Base-by-base conservation (phyloP, 441 rosid species). In the Adansonia madagascariensis region DNA sequence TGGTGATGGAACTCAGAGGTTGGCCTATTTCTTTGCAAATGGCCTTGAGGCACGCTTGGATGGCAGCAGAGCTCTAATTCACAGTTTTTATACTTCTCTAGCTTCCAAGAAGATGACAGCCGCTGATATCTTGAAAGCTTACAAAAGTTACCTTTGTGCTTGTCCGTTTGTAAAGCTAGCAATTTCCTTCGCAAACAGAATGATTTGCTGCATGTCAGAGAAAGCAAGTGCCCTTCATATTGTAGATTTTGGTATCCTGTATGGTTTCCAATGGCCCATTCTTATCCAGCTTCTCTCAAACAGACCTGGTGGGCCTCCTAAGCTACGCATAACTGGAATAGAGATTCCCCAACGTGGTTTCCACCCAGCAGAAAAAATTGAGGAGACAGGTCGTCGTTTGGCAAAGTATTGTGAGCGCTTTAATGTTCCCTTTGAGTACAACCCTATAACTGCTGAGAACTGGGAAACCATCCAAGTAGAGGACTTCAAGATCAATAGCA, bases 181-280 rank as follows among this genome's bases (percentile, higher is more conserved):
- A 66, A 86, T 89, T 70, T 20, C 80, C 70, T 91, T 89, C 43
- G 80, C 92, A 2, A 80, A 80, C 77, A 76, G 71, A 77, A 88
- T 79, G 85, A 91, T 94, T 70, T 72, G 77, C 52, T 77, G 79
- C 6, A 79, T 80, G 1, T 89, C 94, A 11, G 87, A 81, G 75
- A 85, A 85, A 15, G 90, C 93, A 27, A n/a, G 80, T 2, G 85
- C 84, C 53, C 90, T 92, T 78, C 97, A 92, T 74, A 82, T 94
- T 20, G 76, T 94, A 10, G 96, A 94, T 83, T 94, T 94, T 10
- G 97, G 97, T 71, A 90, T 92, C 63, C 65, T 73, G 10, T 91
- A 88, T 64, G 97, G 98, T 63, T 94, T 91, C 78, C 96, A 92
- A 3, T 94, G 97, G 97, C 97, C 98, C 7, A 71, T 83, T 72